Evolutionary conservation across 768 basidiomycete species (phyloP), one percentile per base, ranked within the genome.

Genomic region (Vararia minispora): DNA sequence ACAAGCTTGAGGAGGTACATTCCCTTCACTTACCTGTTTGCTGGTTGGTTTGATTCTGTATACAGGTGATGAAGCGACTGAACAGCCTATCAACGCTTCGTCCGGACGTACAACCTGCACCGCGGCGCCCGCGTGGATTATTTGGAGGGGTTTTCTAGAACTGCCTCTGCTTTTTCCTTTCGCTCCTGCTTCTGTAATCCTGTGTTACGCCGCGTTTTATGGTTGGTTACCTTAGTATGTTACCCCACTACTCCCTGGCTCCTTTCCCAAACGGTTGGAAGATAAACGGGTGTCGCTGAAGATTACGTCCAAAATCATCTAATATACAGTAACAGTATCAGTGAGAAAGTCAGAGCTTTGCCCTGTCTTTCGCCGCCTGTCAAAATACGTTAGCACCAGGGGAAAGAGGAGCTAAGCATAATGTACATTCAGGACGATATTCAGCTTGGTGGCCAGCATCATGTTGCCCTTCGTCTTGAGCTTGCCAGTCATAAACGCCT

Each of bases 401-500:
- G 30, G 10, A 26, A 8, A 7, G 6, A 25, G 3, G 7, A 2
- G 16, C 0, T 8, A 33, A 11, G 31, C 12, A 13, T 10, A 25
- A 49, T 67, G 37, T 39, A 86, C 88, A 72, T 83, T 85, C 35
- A 97, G 70, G 11, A 97, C 72, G 8, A 63, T 66, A 47, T 83
- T 81, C 25, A 95, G 82, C 59, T 94, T 97, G 18, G 88, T 92
- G 1, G 85, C 88, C 44, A 92, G 72, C 87, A 92, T 90, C 60
- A 91, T 77, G 62, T 90, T 91, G 39, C 88, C 89, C 57, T 73
- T 82, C 12, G 85, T 82, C 73, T 92, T 94, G 35, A 95, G 73
- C 54, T 86, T 85, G 21, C 91, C 91, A 6, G 84, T 86, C 85
- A 97, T 88, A 66, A 91, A 95, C 16, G 90, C 90, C 56, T 90